Evolutionary conservation across 495 filamentous ascomycete genomes (phyloP), one percentile per base, ranked within the genome.

Genomic region (Bathelium albidoporum): DNA sequence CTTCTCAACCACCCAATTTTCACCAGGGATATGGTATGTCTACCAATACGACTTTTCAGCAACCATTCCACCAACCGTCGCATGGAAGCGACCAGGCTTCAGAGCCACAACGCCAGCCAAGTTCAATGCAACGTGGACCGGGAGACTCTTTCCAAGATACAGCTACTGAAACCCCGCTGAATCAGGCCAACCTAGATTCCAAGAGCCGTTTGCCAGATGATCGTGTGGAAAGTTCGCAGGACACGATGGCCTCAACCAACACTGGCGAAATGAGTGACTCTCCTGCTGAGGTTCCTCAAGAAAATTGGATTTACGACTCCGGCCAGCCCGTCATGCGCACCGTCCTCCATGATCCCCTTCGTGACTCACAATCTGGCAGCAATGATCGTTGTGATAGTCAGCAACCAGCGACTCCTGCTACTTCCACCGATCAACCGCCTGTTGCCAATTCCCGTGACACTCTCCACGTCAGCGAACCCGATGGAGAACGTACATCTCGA

Each of bases 321-420:
- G 10, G 29, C 7, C 20, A 16, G 5, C 24, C 49, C 4, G 24
- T 55, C 5, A 55, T 16, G 2, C 49, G 60, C 10, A 62, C 60
- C 18, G 60, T 62, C 0, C 60, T 62, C 12, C 60, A 62, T 26
- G 60, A 62, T 28, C 60, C 60, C 52, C 60, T 55, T 11, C 49
- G 49, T 55, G 20, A 5, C 0, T 9, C 20, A 1, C 2, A 55
- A 29, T 39, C 34, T 14, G 24, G 0, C 0, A 5, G 1, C 9
- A 20, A 10, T 16, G 20, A 12, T n/a, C 9, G 20, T 5, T 49
- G 5, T 49, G n/a, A 16, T 55, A n/a, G 24, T 29, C 49, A 26
- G 16, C 26, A 29, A 28, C 22, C 2, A 29, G 5, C 49, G 20
- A 28, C 29, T 29, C 5, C 49, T 29, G 24, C 24, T 10, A 0